Conservation (phyloP, 1,139 yeast species). For the Zygosaccharomyces pseudobailii region DNA sequence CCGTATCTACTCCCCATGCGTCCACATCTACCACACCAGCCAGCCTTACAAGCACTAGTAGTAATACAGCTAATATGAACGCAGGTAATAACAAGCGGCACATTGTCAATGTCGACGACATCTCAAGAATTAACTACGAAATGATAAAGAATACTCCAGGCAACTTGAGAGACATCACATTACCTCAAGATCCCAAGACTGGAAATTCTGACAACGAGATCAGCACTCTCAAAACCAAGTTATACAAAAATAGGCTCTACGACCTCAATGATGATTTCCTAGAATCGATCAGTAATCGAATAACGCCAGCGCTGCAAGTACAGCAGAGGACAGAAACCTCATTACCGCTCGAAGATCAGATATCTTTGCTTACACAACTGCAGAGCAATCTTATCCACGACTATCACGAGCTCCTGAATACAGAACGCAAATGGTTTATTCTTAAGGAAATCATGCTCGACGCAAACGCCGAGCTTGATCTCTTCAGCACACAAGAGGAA, state of each 20-base stretch:
- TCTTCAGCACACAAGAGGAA: constrained; percentile 23
- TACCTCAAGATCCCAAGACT: constrained; percentile 5
- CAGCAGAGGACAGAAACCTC: constrained; percentile 5
- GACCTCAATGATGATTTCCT: constrained; percentile 28
- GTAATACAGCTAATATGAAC: background rate
- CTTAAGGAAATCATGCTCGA: constrained; percentile 31
- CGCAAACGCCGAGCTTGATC: constrained; percentile 32
- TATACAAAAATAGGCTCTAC: constrained; percentile 27
- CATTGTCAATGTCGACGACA: constrained; percentile 31
- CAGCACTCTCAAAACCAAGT: constrained; percentile 24
- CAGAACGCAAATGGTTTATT: constrained; percentile 32
- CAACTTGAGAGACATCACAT: constrained; percentile 15
- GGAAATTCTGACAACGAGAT: constrained; percentile 19
- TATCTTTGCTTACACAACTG: constrained; percentile 22
- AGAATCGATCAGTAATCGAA: constrained; percentile 9
- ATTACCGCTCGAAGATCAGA: constrained; percentile 19
- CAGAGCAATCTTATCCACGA: constrained; percentile 21
- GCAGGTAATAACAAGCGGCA: constrained; percentile 26
- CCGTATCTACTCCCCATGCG: background rate
- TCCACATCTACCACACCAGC: constrained; percentile 1
- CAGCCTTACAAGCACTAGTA: background rate
- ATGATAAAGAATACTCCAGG: constrained; percentile 34
- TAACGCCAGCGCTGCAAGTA: background rate
- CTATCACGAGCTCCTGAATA: constrained; percentile 17
- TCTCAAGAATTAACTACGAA: constrained; percentile 33